Evolutionary conservation across 2,329 filamentous ascomycete genomes (phyloP).

Genomic region (Macrophomina pseudophaseolina): DNA sequence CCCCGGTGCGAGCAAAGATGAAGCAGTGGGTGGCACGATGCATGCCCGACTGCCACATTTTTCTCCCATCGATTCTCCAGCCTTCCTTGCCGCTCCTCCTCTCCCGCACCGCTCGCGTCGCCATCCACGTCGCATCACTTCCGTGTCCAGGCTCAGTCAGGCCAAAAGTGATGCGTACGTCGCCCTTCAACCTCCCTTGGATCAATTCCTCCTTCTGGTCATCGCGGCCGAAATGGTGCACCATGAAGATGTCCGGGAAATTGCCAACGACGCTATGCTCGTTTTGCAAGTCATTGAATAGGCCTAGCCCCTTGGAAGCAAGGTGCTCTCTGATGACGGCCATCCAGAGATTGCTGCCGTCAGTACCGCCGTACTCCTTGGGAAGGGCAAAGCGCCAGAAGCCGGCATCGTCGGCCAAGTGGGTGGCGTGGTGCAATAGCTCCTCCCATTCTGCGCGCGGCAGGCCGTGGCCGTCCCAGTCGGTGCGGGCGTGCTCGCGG

Average conservation of each 20-base stretch:
- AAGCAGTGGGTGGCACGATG: slow-evolving; percentile 67
- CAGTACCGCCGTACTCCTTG: slow-evolving; percentile 60
- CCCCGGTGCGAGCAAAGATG: slow-evolving; percentile 64
- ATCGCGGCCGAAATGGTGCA: slow-evolving; percentile 63
- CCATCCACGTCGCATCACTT: slow-evolving; percentile 68
- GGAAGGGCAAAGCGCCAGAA: slow-evolving; percentile 66
- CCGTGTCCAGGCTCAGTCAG: slow-evolving; percentile 67
- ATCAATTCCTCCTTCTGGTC: slow-evolving; percentile 62
- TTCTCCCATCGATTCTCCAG: slow-evolving; percentile 62
- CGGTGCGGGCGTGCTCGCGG: slow-evolving; percentile 65
- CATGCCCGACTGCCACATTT: slow-evolving; percentile 71
- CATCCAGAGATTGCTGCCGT: slow-evolving; percentile 66
- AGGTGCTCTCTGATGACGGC: slow-evolving; percentile 65
- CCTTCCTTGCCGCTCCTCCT: slow-evolving; percentile 50
- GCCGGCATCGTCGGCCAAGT: slow-evolving; percentile 62
- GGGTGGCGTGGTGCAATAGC: slow-evolving; percentile 55
- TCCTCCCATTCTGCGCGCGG: slow-evolving; percentile 65
- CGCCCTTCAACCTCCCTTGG: slow-evolving; percentile 56
- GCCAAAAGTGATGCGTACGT: slow-evolving; percentile 65
- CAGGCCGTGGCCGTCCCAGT: slow-evolving; percentile 64
- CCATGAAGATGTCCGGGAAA: slow-evolving; percentile 67
- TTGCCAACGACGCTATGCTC: slow-evolving; percentile 68
- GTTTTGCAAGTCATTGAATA: slow-evolving; percentile 69
- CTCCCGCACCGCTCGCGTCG: slow-evolving; percentile 56
- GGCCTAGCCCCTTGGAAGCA: slow-evolving; percentile 62